Conservation (phyloP, 768 basidiomycete species). For the Scleroderma bovista region DNA sequence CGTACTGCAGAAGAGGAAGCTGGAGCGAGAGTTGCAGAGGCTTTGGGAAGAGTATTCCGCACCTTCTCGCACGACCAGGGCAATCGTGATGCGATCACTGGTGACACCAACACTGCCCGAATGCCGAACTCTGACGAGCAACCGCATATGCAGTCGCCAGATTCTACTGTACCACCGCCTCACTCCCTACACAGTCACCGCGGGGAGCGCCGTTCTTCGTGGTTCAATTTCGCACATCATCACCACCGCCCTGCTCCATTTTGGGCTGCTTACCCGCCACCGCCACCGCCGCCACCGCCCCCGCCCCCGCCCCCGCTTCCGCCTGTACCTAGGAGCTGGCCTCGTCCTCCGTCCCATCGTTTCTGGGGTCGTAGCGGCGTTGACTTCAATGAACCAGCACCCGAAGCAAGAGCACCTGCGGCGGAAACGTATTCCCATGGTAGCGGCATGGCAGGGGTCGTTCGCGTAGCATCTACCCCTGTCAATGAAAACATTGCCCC, state of each 20-base stretch:
- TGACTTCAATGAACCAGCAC: constrained; percentile 8
- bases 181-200: constrained; percentile 11
- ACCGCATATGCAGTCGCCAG: not conserved
- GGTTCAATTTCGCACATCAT: constrained; percentile 15
- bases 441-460: constrained; percentile 5
- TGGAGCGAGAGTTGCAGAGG: constrained; percentile 54
- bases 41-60: constrained; percentile 54
- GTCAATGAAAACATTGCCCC: constrained; percentile 5
- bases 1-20: constrained; percentile 60
- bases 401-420: constrained; percentile 14
- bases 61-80: constrained; percentile 37
- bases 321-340: constrained; percentile 15
- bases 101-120: not conserved
- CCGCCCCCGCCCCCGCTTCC: not conserved
- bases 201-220: constrained; percentile 20
- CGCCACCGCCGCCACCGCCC: constrained; percentile 15
- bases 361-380: constrained; percentile 12
- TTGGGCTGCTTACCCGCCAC: constrained; percentile 16
- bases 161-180: constrained; percentile 7
- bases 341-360: constrained; percentile 18
- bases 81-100: constrained; percentile 2
- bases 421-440: constrained; percentile 8
- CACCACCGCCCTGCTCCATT: constrained; percentile 6
- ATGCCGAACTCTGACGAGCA: not conserved
- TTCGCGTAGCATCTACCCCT: not conserved